These are phyloP conservation scores for Cladobotryum protrusum DNA, from an alignment of 2,329 filamentous ascomycete species.

Conservation along the genomic window DNA sequence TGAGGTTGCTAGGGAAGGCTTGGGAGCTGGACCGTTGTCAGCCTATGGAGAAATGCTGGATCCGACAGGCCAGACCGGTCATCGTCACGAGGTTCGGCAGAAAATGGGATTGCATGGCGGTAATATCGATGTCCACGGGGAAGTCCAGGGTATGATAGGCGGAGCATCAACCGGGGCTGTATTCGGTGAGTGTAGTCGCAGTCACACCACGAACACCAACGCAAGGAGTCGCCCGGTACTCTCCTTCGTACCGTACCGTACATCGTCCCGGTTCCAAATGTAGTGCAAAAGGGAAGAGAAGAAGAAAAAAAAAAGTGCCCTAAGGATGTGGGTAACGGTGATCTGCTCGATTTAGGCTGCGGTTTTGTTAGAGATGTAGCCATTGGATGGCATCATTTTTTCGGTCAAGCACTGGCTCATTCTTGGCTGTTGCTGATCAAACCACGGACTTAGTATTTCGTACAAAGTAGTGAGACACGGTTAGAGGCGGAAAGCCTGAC, in stretches of 20 bases:
- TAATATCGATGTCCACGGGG: slow-evolving; percentile 5
- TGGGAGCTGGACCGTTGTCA: too few species aligned
- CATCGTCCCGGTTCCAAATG: too few species aligned
- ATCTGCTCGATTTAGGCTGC: not conserved
- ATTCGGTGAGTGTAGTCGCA: slow-evolving; percentile 6
- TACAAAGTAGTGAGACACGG: not conserved
- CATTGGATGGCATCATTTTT: slow-evolving; percentile 1
- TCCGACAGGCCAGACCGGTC: not conserved
- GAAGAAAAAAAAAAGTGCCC: too few species aligned
- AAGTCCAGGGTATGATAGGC: slow-evolving; percentile 10
- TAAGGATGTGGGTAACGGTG: not conserved
- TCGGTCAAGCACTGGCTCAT: not conserved
- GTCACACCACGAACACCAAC: not conserved
- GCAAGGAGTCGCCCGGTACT: not conserved
- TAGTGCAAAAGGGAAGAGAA: too few species aligned
- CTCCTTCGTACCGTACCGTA: not conserved
- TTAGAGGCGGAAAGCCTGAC: not conserved
- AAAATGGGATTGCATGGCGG: slow-evolving; percentile 3
- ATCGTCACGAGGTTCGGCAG: slow-evolving; percentile 8
- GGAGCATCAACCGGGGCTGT: slow-evolving; percentile 4
- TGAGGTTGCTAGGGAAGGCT: too few species aligned
- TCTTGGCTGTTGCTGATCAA: not conserved
- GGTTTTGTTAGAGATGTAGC: not conserved
- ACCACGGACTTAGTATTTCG: not conserved
- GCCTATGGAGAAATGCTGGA: not conserved